Evolutionary conservation across 1,139 yeast species (phyloP), one percentile per base, ranked within the genome.

Genomic region (Suhomyces kunorum): DNA sequence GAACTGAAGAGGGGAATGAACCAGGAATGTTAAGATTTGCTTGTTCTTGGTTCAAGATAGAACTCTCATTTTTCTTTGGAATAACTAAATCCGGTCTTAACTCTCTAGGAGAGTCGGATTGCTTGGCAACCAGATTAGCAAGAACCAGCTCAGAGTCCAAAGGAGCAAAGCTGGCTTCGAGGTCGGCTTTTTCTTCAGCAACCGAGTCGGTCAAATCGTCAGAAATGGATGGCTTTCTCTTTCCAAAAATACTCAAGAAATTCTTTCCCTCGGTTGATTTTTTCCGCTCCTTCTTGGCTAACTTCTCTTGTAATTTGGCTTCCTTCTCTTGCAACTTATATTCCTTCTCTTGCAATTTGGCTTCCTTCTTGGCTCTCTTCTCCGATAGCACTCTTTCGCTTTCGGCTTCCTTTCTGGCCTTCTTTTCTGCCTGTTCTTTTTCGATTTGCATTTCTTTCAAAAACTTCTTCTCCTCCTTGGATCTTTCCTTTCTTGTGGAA

Each of bases 391-490:
- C 42, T 13, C 45, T 50, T 12, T 33, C 36, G 13, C 19, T 34
- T 22, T 38, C 26, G 11, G 52, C 54, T 31, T 44, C 50, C 37
- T 45, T 47, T 22, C 29, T 42, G 11, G 46, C 50, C 24, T 38
- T 36, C 25, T 50, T 50, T 9, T 49, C 41, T 6, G 28, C 33
- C 4, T 26, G 27, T 6, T 37, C 44, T 15, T 35, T 50, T 11
- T 36, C 44, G 19, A 42, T 41, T 29, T 54, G 53, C 17, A 43
- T 46, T 20, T 52, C 53, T 39, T 54, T 55, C 32, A 42, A 22
- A 14, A 41, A 48, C 40, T 49, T 58, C 51, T 56, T 60, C 37
- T 67, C 74, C 34, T 64, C 68, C 44, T 66, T 66, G 0, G 58
- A 60, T 31, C 70, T 54, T 27, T 64, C 70, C 40, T 66, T 67